Evolutionary conservation across 2,329 filamentous ascomycete genomes (phyloP), one percentile per base, ranked within the genome.

Genomic region (Ascochyta clinopodiicola): DNA sequence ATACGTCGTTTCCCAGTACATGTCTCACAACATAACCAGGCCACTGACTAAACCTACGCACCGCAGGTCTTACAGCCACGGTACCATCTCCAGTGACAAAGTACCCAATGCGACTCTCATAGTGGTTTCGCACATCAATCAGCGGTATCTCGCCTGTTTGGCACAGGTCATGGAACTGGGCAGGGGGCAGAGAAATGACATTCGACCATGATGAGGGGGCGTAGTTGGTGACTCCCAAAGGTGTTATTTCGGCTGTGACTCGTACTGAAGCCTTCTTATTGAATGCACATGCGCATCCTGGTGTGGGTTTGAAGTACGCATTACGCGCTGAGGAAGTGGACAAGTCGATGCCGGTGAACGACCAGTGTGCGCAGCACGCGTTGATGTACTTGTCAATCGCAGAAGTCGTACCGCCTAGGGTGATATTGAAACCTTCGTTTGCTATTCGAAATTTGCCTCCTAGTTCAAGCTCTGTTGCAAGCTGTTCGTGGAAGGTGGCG

Each of bases 41-140:
- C 62, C 63, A 68, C 17, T 68, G 65, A 36, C 63, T 67, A 44
- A 68, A 68, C 29, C 65, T 58, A 29, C 65, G 53, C 29, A 68
- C 60, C 2, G 53, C 56, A 17, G 65, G 65, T 32, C 61, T 47
- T 1, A 64, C 38, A 10, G 63, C 65, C 9, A 51, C 47, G 15
- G 57, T 55, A 2, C 62, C 62, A n/a, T 56, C 57, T 15, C 58
- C 38, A 12, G 57, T 48, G 17, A 67, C 58, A 27, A 68, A 68
- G 39, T 68, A 68, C 13, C 65, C 65, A 22, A 68, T 66, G 27
- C 63, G 60, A 10, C 60, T 63, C 43, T 68, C 65, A 47, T 68
- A 68, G 35, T 68, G 65, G 32, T 68, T 68, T 13, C 65, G 57
- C 22, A 68, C 62, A 44, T 68, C 65, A 15, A 68, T 57, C 17